Percentiles rank a stretch among this genome's conserved stretches.
Evolutionary conservation across 768 basidiomycete genomes (phyloP).

Genomic region (Lentinula detonsa): DNA sequence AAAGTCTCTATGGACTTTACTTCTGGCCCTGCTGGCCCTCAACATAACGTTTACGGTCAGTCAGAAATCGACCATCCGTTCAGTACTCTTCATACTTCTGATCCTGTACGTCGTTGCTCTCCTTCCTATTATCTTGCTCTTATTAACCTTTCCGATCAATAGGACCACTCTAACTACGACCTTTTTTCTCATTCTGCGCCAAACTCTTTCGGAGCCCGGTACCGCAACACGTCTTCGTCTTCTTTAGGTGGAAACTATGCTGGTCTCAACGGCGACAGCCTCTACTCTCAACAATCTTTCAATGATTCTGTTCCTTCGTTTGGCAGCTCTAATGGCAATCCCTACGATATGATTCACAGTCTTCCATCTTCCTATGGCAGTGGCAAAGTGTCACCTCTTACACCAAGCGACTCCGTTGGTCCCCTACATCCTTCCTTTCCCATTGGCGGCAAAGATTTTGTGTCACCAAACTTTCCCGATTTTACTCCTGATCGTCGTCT

Average conservation of each 20-base stretch:
- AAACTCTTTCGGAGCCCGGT: conserved; percentile 28
- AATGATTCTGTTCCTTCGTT: conserved; percentile 56
- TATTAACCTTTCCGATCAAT: conserved; percentile 2
- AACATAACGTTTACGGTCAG: conserved; percentile 44
- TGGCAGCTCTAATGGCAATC: conserved; percentile 40
- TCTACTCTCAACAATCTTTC: conserved; percentile 58
- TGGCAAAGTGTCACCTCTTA: conserved; percentile 73
- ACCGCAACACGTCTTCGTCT: conserved; percentile 69
- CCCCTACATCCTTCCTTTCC: conserved; percentile 46
- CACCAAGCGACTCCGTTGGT: conserved; percentile 58
- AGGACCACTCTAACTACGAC: conserved; percentile 59
- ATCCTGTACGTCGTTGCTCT: conserved; percentile 31
- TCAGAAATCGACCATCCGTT: conserved; percentile 55
- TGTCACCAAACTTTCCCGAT: conserved; percentile 51
- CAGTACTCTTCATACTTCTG: conserved; percentile 32
- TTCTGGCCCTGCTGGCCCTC: conserved; percentile 25
- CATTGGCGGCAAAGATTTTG: conserved; percentile 50
- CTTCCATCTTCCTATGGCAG: conserved; percentile 61
- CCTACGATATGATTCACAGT: conserved; percentile 63
- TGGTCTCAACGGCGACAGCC: conserved; percentile 44
- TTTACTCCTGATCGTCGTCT: conserved; percentile 54
- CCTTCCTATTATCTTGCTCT: background rate
- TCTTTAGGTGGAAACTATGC: conserved; percentile 60
- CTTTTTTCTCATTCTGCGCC: conserved; percentile 46
- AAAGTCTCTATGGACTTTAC: conserved; percentile 55